Evolutionary conservation across 345 rosid species (phyloP).

Genomic region (Eucalyptus dawsonii): DNA sequence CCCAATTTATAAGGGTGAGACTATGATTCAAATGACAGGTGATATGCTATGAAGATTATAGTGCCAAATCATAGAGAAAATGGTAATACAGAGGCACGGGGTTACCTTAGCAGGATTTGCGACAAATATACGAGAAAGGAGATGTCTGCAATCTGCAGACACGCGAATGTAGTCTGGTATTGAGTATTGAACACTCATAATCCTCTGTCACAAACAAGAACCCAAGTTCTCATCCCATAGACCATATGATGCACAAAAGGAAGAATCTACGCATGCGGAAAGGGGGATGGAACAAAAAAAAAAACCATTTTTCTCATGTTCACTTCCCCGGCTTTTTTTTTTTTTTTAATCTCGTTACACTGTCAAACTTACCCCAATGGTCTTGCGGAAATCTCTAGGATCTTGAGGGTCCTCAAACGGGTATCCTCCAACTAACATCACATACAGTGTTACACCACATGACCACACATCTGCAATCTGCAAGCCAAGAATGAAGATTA

Average conservation of each 20-base stretch:
- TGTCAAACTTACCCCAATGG: conserved; percentile 33
- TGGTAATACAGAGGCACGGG: background rate
- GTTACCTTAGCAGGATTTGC: conserved; percentile 57
- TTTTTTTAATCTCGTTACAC: background rate
- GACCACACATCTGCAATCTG: conserved; percentile 77
- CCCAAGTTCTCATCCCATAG: background rate
- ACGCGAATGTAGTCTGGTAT: conserved; percentile 62
- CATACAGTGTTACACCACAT: conserved; percentile 65
- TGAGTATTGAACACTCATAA: conserved; percentile 47
- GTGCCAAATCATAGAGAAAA: background rate
- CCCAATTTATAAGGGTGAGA: background rate
- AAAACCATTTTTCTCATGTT: background rate
- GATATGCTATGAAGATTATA: background rate
- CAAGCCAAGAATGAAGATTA: background rate
- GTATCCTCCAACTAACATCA: conserved; percentile 71
- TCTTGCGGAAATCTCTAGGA: conserved; percentile 61
- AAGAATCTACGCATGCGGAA: background rate
- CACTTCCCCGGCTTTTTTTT: background rate
- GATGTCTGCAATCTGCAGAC: conserved; percentile 45
- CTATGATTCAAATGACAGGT: background rate
- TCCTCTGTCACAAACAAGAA: conserved; percentile 26
- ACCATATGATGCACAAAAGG: background rate
- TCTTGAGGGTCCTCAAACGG: conserved; percentile 77
- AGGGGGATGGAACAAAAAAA: background rate
- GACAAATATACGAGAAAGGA: conserved; percentile 52